A percentile compares a stretch with the other conserved stretches of the same genome.
These are phyloP conservation scores for Rostrohypoxylon terebratum DNA, from an alignment of 495 filamentous ascomycete species.

Conservation along the genomic window DNA sequence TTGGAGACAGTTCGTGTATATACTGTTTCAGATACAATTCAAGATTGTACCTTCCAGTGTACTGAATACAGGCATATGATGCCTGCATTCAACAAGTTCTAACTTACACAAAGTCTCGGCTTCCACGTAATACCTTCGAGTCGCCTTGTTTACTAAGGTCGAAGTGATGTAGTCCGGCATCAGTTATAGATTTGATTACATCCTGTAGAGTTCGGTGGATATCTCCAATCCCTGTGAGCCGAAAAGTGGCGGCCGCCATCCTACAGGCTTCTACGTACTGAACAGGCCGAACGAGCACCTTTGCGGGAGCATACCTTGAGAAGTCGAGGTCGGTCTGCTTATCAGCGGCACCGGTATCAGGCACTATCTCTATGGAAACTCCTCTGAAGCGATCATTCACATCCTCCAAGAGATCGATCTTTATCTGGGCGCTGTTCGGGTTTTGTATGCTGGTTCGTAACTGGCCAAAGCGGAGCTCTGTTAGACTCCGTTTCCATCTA, in stretches of 20 bases:
- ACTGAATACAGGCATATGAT: no score
- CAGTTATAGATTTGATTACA: neutral
- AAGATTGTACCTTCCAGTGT: no score
- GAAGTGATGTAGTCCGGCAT: neutral
- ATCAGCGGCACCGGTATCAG: neutral
- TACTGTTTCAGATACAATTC: no score
- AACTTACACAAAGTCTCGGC: constrained; percentile 16
- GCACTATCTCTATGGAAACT: neutral
- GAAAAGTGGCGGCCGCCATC: neutral
- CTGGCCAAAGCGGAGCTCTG: no score
- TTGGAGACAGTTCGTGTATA: no score
- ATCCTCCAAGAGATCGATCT: neutral
- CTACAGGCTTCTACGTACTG: neutral
- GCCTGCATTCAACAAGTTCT: no score
- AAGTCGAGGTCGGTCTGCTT: neutral
- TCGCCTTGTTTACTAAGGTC: neutral
- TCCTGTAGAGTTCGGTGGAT: neutral
- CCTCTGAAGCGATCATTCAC: neutral
- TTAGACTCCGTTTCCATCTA: no score
- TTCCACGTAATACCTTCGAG: neutral
- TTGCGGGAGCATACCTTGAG: neutral
- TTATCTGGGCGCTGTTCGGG: neutral
- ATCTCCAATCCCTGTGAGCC: neutral
- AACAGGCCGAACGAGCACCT: neutral
- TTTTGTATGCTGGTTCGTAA: no score